Evolutionary conservation across 1,139 yeast species (phyloP), one percentile per base, ranked within the genome.

Genomic region (Hyphopichia wangnamkhiaoensis): DNA sequence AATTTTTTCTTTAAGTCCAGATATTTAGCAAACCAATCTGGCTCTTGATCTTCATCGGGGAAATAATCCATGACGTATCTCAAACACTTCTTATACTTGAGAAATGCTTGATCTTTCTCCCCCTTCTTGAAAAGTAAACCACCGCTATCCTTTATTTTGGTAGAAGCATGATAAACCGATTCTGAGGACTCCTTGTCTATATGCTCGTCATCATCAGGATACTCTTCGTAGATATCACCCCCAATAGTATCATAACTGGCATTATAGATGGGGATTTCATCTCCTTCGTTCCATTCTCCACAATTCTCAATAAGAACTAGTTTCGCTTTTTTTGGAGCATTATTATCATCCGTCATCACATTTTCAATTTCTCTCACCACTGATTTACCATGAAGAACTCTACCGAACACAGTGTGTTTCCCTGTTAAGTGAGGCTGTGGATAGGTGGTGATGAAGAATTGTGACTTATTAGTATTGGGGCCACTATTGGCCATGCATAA

Each of bases 401-500:
- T 70, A 1, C 96, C 97, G 62, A 90, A 84, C 1, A 88, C 81
- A 0, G 93, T 74, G 54, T 88, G 93, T 49, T 83, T 84, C 0
- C 87, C 85, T 32, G 76, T 79, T 38, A 90, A 64, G 58, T 89
- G 96, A 0, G 87, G 84, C 15, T 83, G 77, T 1, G 89, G 76
- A 38, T 71, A 74, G 0, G 91, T 82, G 3, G 88, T 80, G 36
- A 90, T 83, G 56, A 88, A 89, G 53, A 90, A 89, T 56, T 87
- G 95, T 0, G 91, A 80, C 10, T 81, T 76, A 49, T 86, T 86
- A 5, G 84, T 67, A 47, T 80, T 58, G 14, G 57, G 52, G 3
- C 87, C 89, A 30, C 71, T 64, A 52, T 85, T 86, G 3, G 95
- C 94, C 89, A 86, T 82, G 31, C 93, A 84, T 13, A 84, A 56